phyloP scores from a whole-genome alignment of 306 rosid genomes.

The Corylus heterophylla region DNA sequence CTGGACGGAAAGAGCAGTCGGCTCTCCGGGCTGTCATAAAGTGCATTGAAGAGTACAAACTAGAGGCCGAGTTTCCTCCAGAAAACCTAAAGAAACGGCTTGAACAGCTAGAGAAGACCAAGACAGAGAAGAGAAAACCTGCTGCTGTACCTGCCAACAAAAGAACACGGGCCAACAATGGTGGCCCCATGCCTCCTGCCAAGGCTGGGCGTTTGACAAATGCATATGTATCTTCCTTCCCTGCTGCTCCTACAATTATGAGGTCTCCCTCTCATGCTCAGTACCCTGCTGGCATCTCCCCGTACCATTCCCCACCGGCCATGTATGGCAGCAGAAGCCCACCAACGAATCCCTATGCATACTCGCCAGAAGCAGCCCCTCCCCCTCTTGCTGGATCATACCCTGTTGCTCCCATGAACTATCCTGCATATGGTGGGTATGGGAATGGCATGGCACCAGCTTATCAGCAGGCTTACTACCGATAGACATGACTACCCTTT shows the following conservation, averaged over 20 bases:
- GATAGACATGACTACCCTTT: constrained; percentile 71
- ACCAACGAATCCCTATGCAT: constrained; percentile 68
- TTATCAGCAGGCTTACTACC: constrained; percentile 99
- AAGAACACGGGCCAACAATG: constrained; percentile 87
- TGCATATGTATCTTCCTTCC: constrained; percentile 97
- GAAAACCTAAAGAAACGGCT: constrained; percentile 94
- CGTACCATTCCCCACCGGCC: constrained; percentile 94
- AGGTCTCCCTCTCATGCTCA: constrained; percentile 93
- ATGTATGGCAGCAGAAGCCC: constrained; percentile 98
- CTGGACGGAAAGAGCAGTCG: constrained; percentile 94
- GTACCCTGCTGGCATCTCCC: constrained; percentile 84
- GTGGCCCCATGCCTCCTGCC: constrained; percentile 99
- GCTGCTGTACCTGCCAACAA: constrained; percentile 89
- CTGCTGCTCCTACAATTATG: constrained; percentile 78
- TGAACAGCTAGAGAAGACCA: constrained; percentile 94
- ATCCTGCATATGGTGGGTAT: constrained; percentile 86
- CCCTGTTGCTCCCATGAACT: constrained; percentile 78
- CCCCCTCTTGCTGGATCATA: constrained; percentile 70
- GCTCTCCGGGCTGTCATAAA: constrained; percentile 89
- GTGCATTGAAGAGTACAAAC: constrained; percentile 97
- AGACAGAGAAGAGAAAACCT: constrained; percentile 85
- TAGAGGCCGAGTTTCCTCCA: constrained; percentile 80
- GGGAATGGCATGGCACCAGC: constrained; percentile 88
- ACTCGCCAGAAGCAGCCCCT: constrained; percentile 87
- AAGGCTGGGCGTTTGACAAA: constrained; percentile 98